Base-by-base conservation (phyloP, 1,139 yeast species). In the Yamadazyma mexicana region DNA sequence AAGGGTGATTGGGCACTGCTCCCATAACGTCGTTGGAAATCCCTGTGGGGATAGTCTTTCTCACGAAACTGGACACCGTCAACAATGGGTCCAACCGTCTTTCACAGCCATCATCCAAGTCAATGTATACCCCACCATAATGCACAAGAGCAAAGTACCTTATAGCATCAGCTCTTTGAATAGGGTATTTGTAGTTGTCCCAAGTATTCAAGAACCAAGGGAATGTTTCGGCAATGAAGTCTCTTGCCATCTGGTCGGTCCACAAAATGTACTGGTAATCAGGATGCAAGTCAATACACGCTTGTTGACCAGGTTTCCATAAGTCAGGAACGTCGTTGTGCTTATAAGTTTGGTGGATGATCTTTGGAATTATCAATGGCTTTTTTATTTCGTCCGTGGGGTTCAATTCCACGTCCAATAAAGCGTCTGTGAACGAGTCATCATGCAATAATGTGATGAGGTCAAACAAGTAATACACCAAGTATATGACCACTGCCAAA, bases 11-110 rank as follows among this genome's bases (percentile, higher is more conserved):
- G 24, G 95, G 96, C 11, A 85, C 81, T 2, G 94, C 68, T 10
- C 96, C 96, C 95, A 89, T 86, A 17, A 89, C 89, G 60, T 89
- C 96, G 61, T 89, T 89, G 12, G 96, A 87, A 38, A 89, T 81
- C 40, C 97, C 98, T 0, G 95, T 84, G 24, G 98, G 98, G 6
- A 78, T 66, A 1, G 98, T 89, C 58, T 87, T 87, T 46, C 97
- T 74, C 18, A 86, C 87, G 68, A 87, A 87, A 1, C 95, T 95
- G 0, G 95, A 89, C 6, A 79, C 86, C 1, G 86, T 75, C 45
- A 89, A 73, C 44, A 91, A 65, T 0, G 95, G 94, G 58, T 89
- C 96, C 49, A 89, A 68, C 44, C 74, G 73, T 44, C 89, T 70
- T 47, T 77, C 77, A 61, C 96, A 88, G 5, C 92, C 96, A 58